phyloP scores from a whole-genome alignment of 1,139 yeast genomes.

The Pneumocystis jirovecii region DNA sequence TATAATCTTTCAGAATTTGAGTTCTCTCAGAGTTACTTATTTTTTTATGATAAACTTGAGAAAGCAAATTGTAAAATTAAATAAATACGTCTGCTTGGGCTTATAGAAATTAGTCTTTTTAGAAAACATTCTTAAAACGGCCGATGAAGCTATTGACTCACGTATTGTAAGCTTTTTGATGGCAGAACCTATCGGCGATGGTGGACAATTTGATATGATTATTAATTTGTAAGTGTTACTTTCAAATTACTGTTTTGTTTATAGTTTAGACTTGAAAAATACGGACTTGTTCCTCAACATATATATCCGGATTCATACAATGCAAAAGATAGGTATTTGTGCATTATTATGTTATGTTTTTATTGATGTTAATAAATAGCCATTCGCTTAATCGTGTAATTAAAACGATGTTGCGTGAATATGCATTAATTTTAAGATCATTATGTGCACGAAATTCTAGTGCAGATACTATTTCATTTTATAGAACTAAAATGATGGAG shows the following conservation, averaged over 20 bases:
- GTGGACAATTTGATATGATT: constrained; percentile 65
- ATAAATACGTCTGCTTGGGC: not conserved
- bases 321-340: constrained; percentile 20
- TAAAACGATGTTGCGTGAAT: constrained; percentile 46
- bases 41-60: constrained; percentile 43
- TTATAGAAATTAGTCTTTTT: constrained; percentile 25
- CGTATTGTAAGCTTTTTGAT: constrained; percentile 38
- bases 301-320: constrained; percentile 48
- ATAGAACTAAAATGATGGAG: constrained; percentile 21
- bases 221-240: constrained; percentile 31
- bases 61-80: constrained; percentile 31
- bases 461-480: constrained; percentile 5
- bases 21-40: constrained; percentile 42
- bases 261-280: constrained; percentile 29
- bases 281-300: constrained; percentile 48
- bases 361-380: constrained; percentile 27
- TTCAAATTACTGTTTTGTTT: not conserved
- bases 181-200: constrained; percentile 43
- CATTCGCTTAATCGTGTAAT: constrained; percentile 35
- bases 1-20: constrained; percentile 49
- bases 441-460: constrained; percentile 22
- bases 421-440: constrained; percentile 39
- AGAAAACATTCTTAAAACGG: constrained; percentile 43
- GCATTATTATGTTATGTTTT: constrained; percentile 3
- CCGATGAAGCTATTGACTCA: constrained; percentile 40